Conservation (phyloP, 2,329 filamentous ascomycete genomes). For the Ophiostoma montium region DNA sequence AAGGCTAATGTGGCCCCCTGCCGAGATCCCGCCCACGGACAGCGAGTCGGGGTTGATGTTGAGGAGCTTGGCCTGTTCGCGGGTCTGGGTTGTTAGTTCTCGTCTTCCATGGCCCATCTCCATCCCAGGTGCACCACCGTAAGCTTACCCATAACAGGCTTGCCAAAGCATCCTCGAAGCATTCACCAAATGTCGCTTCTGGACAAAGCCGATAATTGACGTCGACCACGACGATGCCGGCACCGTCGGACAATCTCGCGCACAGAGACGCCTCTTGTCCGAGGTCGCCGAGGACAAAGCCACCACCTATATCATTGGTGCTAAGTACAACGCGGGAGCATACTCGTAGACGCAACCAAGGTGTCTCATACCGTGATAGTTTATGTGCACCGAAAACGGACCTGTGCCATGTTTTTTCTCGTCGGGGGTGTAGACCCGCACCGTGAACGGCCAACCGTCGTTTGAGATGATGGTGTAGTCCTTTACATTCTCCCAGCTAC, state of each 20-base stretch:
- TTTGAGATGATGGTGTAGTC: not conserved
- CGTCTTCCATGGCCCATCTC: not conserved
- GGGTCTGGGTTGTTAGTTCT: not conserved
- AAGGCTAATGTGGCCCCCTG: not conserved
- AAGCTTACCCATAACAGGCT: slow-evolving; percentile 10
- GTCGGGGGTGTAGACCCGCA: not conserved
- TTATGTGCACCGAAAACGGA: slow-evolving; percentile 5
- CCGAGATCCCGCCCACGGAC: slow-evolving; percentile 17
- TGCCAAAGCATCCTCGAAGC: slow-evolving; percentile 23
- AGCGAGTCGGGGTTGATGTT: slow-evolving; percentile 21
- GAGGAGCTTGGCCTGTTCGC: slow-evolving; percentile 16
- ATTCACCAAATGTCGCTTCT: slow-evolving; percentile 18
- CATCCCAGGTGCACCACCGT: not conserved
- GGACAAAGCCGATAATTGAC: slow-evolving; percentile 21
- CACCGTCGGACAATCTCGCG: slow-evolving; percentile 20
- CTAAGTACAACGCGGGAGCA: no score
- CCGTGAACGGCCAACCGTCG: not conserved
- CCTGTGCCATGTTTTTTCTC: not conserved
- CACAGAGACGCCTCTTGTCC: slow-evolving; percentile 17
- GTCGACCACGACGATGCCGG: slow-evolving; percentile 23
- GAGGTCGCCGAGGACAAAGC: slow-evolving; percentile 22
- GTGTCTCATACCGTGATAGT: slow-evolving; percentile 2
- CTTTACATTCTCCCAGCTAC: not conserved
- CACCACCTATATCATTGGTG: slow-evolving; percentile 17
- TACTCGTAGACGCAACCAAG: no score